These are phyloP conservation scores for Paramarasmius palmivorus DNA, from an alignment of 1,284 basidiomycete genomes.

Conservation along the genomic window DNA sequence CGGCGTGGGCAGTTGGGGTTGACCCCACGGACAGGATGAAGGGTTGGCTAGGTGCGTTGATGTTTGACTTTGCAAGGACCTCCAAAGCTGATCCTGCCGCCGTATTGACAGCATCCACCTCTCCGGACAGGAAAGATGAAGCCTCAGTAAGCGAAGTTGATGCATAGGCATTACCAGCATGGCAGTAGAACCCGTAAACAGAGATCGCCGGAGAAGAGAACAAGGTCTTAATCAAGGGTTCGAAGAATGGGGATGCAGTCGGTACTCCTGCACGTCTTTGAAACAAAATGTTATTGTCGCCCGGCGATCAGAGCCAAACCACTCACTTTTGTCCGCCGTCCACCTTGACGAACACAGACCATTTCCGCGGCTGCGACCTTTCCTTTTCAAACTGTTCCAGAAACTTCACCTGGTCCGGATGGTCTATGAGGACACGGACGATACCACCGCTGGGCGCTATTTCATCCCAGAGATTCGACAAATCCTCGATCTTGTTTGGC, in stretches of 20 bases:
- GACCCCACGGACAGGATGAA: slow-evolving; percentile 82
- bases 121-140: slow-evolving; percentile 64
- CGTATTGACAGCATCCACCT: slow-evolving; percentile 70
- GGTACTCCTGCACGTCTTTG: slow-evolving; percentile 79
- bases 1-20: slow-evolving; percentile 84
- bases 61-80: slow-evolving; percentile 38
- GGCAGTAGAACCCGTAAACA: slow-evolving; percentile 84
- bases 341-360: slow-evolving; percentile 83
- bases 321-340: slow-evolving; percentile 77
- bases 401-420: slow-evolving; percentile 68
- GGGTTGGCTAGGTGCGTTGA: slow-evolving; percentile 35
- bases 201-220: slow-evolving; percentile 55
- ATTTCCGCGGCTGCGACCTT: slow-evolving; percentile 43
- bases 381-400: slow-evolving; percentile 58
- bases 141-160: slow-evolving; percentile 69
- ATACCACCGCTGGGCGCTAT: slow-evolving; percentile 52
- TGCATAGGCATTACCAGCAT: slow-evolving; percentile 76
- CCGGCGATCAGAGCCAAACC: neutral
- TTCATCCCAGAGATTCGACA: slow-evolving; percentile 60
- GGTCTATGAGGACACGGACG: slow-evolving; percentile 74
- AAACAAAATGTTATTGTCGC: neutral
- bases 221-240: slow-evolving; percentile 51
- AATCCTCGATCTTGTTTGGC: slow-evolving; percentile 72
- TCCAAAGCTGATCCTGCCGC: slow-evolving; percentile 63
- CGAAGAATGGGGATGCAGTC: slow-evolving; percentile 54